Percentiles rank a stretch among this genome's conserved stretches.
These are phyloP conservation scores for Sporothrix variecibatus DNA, from an alignment of 2,329 filamentous ascomycete genomes.

Conservation along the genomic window DNA sequence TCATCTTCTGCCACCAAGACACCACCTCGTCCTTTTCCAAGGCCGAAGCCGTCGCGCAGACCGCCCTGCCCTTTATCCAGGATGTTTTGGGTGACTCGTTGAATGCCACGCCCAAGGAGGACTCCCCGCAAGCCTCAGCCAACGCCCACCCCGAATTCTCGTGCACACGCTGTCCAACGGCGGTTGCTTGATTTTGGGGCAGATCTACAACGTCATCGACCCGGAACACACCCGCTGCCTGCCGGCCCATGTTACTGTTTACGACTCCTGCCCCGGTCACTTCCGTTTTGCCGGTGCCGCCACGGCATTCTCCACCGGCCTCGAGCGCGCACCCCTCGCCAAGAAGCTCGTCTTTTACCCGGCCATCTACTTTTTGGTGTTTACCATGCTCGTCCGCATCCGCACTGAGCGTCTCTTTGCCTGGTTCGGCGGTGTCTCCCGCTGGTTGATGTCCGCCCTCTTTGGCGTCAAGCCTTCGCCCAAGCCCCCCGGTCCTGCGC, in stretches of 20 bases:
- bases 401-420: conserved; percentile 24
- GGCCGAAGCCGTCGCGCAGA: conserved; percentile 40
- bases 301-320: conserved; percentile 18
- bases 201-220: conserved; percentile 39
- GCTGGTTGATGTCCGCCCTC: not conserved
- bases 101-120: not conserved
- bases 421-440: not conserved
- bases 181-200: conserved; percentile 47
- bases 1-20: conserved; percentile 46
- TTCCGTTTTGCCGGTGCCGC: conserved; percentile 39
- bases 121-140: conserved; percentile 28
- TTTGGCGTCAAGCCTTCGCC: conserved; percentile 8
- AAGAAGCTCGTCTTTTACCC: conserved; percentile 35
- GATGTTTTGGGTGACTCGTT: conserved; percentile 32
- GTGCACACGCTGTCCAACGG: conserved; percentile 57
- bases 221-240: conserved; percentile 32
- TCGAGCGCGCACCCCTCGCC: conserved; percentile 15
- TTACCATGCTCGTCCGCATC: conserved; percentile 38
- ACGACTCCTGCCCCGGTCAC: conserved; percentile 54
- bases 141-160: conserved; percentile 41
- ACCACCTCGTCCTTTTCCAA: conserved; percentile 41
- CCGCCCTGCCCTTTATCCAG: conserved; percentile 45
- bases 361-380: conserved; percentile 34
- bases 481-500: conserved; percentile 16
- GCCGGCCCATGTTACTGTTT: conserved; percentile 47